Base-by-base conservation (phyloP, 2,329 filamentous ascomycete species). In the Ascochyta clinopodiicola region DNA sequence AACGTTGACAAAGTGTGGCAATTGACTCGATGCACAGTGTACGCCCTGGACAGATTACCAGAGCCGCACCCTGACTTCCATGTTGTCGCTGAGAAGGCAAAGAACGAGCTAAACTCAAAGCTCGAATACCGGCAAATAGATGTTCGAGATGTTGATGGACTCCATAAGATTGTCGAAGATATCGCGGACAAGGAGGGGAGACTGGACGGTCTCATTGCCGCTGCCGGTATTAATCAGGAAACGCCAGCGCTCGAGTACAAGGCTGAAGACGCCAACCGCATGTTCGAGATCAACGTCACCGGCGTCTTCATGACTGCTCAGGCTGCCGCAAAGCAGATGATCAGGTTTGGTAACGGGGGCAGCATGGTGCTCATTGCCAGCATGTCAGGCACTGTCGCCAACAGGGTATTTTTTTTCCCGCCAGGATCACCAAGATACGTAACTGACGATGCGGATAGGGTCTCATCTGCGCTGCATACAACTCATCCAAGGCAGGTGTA, bases 181-280 rank as follows among this genome's bases (percentile, higher is more conserved):
- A 95, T 96, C 61, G 90, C 86, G 15, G 80, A 86, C 45, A 77
- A 84, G 56, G 85, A 92, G 61, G 88, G 88, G 6, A 85, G 89
- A 15, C 77, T 96, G 58, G 91, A 96, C 70, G 92, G 92, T 0
- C 78, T 96, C 51, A 86, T 96, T 43, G 87, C 88, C 0, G 87
- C 87, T 0, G 88, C 88, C 0, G 88, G 87, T 1, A 90, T 92
- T 66, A 91, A 96, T 77, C 89, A 96, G 75, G 91, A 96, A 77
- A 92, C 87, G 0, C 78, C 90, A 0, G 92, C 93, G 1, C 80
- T 96, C 50, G 91, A 96, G 44, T 96, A 96, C 72, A 80, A 80
- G 1, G 79, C 81, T 47, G 81, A 85, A 68, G 84, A 87, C 63
- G 80, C 83, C 50, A 86, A 86, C 63, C 81, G 77, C 52, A 87